Base-by-base conservation (phyloP, 768 basidiomycete species). In the Leccinellum rugosiceps region DNA sequence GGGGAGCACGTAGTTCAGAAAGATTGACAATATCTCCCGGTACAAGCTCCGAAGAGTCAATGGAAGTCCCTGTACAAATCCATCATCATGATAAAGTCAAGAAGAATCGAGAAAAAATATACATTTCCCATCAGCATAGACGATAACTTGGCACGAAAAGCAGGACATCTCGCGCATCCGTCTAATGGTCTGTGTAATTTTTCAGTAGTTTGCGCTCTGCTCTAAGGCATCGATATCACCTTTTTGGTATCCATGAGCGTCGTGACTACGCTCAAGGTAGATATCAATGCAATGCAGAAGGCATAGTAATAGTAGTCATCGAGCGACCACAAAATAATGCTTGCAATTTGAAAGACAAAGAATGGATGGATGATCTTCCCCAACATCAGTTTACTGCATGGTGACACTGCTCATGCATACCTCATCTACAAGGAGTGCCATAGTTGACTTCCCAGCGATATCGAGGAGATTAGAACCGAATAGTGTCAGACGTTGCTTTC, bases 251-350 rank as follows among this genome's bases (percentile, higher is more conserved):
- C 97, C 28, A 98, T 70, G 13, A 98, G 77, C 0, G 96, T 98
- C 2, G 90, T 89, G 1, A 79, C 69, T 59, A 98, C 89, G 66
- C 92, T 96, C 57, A 88, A 77, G 31, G 87, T 75, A 32, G 92
- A 94, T 65, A 99, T 98, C 43, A 97, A 76, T 28, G 86, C 92
- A 63, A 98, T 99, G 65, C 94, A 97, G 64, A 95, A 96, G 11
- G 95, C 96, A 71, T 98, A 98, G 67, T 98, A 98, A 63, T 88
- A 94, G 68, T 98, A 99, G 69, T 98, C 83, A 62, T 99, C 97
- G 52, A 98, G 65, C 2, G 90, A 89, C 97, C 97, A 99, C 6
- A 99, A 76, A 38, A 91, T 76, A 63, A 98, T 90, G 62, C 94
- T 97, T 50, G 93, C 93, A 62, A 98, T 87, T 80, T 99, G 97